Percentiles rank a stretch among this genome's conserved stretches.
phyloP scores from a whole-genome alignment of 306 rosid genomes.

The Luffa aegyptiaca region DNA sequence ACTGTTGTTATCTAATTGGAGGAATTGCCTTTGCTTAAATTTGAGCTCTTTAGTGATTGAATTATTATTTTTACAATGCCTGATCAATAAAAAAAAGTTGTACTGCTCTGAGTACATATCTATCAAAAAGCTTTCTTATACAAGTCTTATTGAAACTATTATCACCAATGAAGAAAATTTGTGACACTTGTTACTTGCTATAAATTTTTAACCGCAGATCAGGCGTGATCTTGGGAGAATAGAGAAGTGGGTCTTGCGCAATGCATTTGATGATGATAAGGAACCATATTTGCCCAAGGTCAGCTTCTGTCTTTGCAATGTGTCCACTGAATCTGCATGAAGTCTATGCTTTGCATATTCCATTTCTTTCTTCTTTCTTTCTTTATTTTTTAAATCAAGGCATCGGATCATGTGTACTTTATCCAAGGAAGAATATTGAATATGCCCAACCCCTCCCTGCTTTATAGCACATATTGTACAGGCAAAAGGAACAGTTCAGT shows the following conservation, averaged over 20 bases:
- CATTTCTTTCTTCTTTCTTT: background rate
- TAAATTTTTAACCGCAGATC: conserved; percentile 42
- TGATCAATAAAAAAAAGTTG: background rate
- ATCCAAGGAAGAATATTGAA: background rate
- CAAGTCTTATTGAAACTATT: background rate
- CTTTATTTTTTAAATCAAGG: background rate
- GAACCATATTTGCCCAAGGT: conserved; percentile 93
- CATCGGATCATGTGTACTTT: background rate
- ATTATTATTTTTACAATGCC: background rate
- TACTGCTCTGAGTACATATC: background rate
- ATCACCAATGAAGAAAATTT: background rate
- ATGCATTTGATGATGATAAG: conserved; percentile 85
- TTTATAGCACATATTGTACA: conserved; percentile 69
- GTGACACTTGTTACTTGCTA: background rate
- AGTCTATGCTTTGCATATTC: background rate
- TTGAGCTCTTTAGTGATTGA: background rate
- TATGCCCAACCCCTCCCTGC: background rate
- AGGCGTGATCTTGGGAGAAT: conserved; percentile 77
- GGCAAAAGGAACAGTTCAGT: conserved; percentile 98
- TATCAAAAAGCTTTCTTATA: background rate
- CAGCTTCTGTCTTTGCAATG: conserved; percentile 11
- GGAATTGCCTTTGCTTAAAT: background rate
- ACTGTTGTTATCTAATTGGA: background rate
- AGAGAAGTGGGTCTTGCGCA: conserved; percentile 95
- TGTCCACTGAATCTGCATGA: background rate